Base-by-base conservation (phyloP, 495 filamentous ascomycete genomes). In the Talaromyces borbonicus region DNA sequence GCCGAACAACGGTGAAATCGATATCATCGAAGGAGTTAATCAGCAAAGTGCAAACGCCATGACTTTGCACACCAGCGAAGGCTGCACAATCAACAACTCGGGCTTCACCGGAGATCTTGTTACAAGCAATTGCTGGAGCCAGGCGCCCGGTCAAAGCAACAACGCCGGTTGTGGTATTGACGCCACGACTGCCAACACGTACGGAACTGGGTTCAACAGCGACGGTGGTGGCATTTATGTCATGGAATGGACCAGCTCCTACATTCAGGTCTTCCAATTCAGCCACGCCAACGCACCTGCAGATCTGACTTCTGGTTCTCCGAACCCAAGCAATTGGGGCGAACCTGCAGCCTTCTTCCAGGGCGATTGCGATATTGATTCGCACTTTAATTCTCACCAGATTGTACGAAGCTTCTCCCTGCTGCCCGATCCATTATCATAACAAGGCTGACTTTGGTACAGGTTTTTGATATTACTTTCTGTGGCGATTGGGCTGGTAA, bases 11-110 rank as follows among this genome's bases (percentile, higher is more conserved):
- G 83, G 83, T 46, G 81, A 87, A 56, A 80, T 85, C 53, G 83
- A 87, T 47, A 72, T 87, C 37, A 81, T 89, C 63, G 83, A 87
- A 59, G 77, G 80, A 30, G 79, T 80, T 41, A 83, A 84, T 66
- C 54, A 61, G 20, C 57, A 66, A 11, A 52, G 63, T 26, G 60
- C 62, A 23, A 82, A 84, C 59, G 65, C 73, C 27, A 78, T 85
- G 70, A 74, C 80, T 31, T 68, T 85, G 4, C 82, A 86, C 68
- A 85, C 81, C 27, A 69, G 66, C 37, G 52, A 67, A 8, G 71
- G 67, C 37, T 88, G 83, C 67, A 59, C 59, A 22, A 77, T 84
- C 65, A 45, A 52, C 16, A 55, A 64, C 49, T 59, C 60, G 5
- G 78, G 74, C 39, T 62, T 71, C 41, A 54, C 50, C 5, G 67